Conservation (phyloP, 164 flowering plant species). For the Annona cherimola region DNA sequence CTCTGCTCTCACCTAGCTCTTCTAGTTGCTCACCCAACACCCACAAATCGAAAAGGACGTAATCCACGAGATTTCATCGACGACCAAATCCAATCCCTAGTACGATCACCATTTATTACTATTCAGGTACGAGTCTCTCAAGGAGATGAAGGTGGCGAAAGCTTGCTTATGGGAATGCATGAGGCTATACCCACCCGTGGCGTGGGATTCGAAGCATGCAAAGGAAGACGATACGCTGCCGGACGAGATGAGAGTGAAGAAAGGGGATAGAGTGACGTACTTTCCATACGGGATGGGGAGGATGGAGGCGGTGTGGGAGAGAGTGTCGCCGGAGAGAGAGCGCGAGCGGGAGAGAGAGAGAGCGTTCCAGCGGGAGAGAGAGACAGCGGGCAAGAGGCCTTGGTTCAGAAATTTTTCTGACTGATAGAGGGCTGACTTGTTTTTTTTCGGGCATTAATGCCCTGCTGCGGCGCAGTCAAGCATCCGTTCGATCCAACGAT, state of each 20-base stretch:
- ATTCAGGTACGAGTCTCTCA: slow-evolving; percentile 37
- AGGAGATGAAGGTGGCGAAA: slow-evolving; percentile 40
- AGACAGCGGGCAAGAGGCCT: too few species aligned
- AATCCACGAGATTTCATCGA: slow-evolving; percentile 16
- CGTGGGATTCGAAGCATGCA: slow-evolving; percentile 83
- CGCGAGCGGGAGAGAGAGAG: too few species aligned
- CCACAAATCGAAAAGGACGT: slow-evolving; percentile 19
- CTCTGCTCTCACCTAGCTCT: slow-evolving; percentile 78
- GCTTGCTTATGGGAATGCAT: slow-evolving; percentile 65
- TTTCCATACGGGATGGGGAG: slow-evolving; percentile 85
- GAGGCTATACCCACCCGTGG: slow-evolving; percentile 75
- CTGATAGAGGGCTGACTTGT: too few species aligned
- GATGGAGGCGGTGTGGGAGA: slow-evolving; percentile 70
- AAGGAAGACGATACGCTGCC: slow-evolving; percentile 40
- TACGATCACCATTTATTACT: too few species aligned
- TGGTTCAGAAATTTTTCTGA: too few species aligned
- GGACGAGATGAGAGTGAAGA: slow-evolving; percentile 48
- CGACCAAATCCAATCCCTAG: not conserved
- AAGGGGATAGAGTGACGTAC: slow-evolving; percentile 61
- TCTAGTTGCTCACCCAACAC: slow-evolving; percentile 22
- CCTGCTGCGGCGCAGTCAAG: too few species aligned
- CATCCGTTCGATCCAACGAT: too few species aligned
- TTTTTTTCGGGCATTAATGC: too few species aligned
- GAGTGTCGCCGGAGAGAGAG: too few species aligned
- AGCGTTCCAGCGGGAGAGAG: too few species aligned